phyloP scores from a whole-genome alignment of 2,329 filamentous ascomycete genomes.

The Penicillium sp. region DNA sequence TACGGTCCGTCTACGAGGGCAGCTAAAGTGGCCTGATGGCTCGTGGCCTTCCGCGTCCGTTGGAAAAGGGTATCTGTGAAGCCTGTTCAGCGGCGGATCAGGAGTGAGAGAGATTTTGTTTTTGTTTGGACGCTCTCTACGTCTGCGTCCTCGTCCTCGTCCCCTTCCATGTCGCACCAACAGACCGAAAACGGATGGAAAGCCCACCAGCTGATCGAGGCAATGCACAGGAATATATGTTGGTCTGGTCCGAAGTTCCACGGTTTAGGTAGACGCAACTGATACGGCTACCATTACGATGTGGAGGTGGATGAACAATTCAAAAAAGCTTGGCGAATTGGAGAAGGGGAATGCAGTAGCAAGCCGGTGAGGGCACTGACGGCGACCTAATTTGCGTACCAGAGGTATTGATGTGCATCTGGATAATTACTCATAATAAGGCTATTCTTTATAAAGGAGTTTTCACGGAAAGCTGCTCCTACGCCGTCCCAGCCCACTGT shows the following conservation, averaged over 20 bases:
- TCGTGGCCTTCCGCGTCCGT: slow-evolving; percentile 61
- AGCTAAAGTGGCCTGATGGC: slow-evolving; percentile 63
- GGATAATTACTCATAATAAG: too few species aligned
- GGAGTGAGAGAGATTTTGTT: slow-evolving; percentile 68
- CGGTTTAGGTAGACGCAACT: slow-evolving; percentile 69
- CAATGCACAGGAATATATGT: slow-evolving; percentile 76
- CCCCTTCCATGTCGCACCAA: slow-evolving; percentile 67
- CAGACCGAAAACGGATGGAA: slow-evolving; percentile 80
- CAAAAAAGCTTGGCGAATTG: slow-evolving; percentile 90
- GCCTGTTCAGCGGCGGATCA: slow-evolving; percentile 85
- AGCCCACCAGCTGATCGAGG: slow-evolving; percentile 69
- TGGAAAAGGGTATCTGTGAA: slow-evolving; percentile 83
- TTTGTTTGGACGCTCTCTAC: too few species aligned
- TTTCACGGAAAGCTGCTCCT: slow-evolving; percentile 32
- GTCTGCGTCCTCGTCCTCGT: slow-evolving; percentile 42
- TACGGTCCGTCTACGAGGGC: slow-evolving; percentile 92
- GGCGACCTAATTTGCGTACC: slow-evolving; percentile 30
- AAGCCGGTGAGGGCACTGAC: slow-evolving; percentile 66
- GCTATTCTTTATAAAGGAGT: too few species aligned
- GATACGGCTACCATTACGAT: slow-evolving; percentile 73
- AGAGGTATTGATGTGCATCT: neutral
- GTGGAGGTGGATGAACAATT: slow-evolving; percentile 88
- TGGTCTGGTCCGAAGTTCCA: slow-evolving; percentile 70
- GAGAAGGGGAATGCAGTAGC: slow-evolving; percentile 72
- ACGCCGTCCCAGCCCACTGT: slow-evolving; percentile 48